These are phyloP conservation scores for Kodamaea sp. DNA, from an alignment of 1,139 yeast genomes.

Conservation along the genomic window DNA sequence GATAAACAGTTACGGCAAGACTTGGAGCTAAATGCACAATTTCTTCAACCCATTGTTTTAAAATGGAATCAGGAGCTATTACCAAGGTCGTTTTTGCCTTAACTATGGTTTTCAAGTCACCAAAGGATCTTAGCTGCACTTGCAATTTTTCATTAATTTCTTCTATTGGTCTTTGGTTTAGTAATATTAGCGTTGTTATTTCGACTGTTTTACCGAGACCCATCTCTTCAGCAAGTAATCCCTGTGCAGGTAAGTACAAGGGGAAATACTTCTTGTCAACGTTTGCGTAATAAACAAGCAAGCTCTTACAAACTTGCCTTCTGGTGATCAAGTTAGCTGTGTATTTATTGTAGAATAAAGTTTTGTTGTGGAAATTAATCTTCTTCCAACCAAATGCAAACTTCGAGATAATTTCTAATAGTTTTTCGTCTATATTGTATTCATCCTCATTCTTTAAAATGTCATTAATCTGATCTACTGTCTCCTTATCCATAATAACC, in stretches of 20 bases:
- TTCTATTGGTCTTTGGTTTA: slow-evolving; percentile 50
- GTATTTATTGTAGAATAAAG: slow-evolving; percentile 47
- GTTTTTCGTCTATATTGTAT: slow-evolving; percentile 3
- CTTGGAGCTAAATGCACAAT: slow-evolving; percentile 55
- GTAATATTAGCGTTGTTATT: slow-evolving; percentile 57
- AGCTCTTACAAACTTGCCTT: slow-evolving; percentile 25
- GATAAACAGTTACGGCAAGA: slow-evolving; percentile 56
- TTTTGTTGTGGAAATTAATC: slow-evolving; percentile 16
- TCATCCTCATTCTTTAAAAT: slow-evolving; percentile 7
- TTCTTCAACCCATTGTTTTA: slow-evolving; percentile 83
- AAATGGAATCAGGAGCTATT: slow-evolving; percentile 79
- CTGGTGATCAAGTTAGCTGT: slow-evolving; percentile 45
- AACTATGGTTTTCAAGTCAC: slow-evolving; percentile 41
- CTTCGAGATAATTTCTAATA: slow-evolving; percentile 26
- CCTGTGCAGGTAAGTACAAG: slow-evolving; percentile 48
- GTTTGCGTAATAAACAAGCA: slow-evolving; percentile 20
- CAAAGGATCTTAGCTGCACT: slow-evolving; percentile 31
- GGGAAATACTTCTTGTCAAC: slow-evolving; percentile 11
- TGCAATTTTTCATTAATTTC: slow-evolving; percentile 42
- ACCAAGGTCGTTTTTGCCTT: slow-evolving; percentile 71
- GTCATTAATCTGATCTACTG: slow-evolving; percentile 7
- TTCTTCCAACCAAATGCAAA: slow-evolving; percentile 54
- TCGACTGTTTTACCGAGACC: slow-evolving; percentile 95
- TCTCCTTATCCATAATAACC: slow-evolving; percentile 16
- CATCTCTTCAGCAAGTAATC: slow-evolving; percentile 89